phyloP scores from a whole-genome alignment of 139 green algal species.

The Spirogloea muscicola region DNA sequence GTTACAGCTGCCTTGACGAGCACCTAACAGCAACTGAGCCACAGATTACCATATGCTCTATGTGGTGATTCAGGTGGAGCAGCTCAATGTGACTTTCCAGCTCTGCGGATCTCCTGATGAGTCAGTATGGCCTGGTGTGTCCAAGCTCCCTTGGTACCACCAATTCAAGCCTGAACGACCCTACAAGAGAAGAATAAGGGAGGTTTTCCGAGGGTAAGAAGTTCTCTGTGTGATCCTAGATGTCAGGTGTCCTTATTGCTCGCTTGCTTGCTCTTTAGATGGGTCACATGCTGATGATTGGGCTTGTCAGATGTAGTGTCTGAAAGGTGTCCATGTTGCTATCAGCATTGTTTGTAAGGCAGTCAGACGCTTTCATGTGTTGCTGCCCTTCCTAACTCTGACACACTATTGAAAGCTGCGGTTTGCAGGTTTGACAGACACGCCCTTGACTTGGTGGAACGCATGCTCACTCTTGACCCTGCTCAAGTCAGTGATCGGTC shows the following conservation, averaged over 20 bases:
- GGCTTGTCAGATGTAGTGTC: too few relatives aligned
- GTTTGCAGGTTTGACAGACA: conserved; percentile 37
- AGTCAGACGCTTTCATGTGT: neutral
- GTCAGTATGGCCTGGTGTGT: conserved; percentile 59
- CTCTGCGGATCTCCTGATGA: conserved; percentile 78
- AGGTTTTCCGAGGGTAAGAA: conserved; percentile 29
- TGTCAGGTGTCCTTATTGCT: too few relatives aligned
- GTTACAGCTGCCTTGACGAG: too few relatives aligned
- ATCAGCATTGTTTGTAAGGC: too few relatives aligned
- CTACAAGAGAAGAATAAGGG: conserved; percentile 18
- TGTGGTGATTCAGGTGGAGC: conserved; percentile 49
- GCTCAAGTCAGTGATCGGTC: conserved; percentile 1
- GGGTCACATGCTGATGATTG: too few relatives aligned
- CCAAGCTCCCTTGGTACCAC: conserved; percentile 43
- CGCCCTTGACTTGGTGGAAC: conserved; percentile 46
- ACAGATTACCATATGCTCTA: too few relatives aligned
- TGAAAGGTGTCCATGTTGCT: too few relatives aligned
- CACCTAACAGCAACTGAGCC: neutral
- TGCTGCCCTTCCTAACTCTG: neutral
- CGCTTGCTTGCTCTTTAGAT: too few relatives aligned
- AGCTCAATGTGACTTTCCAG: conserved; percentile 68
- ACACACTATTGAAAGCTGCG: too few relatives aligned
- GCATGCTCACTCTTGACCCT: conserved; percentile 46
- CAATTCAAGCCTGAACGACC: conserved; percentile 42
- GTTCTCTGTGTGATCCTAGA: too few relatives aligned